phyloP scores from a whole-genome alignment of 768 basidiomycete species.

The Xerocomellus chrysenteron region DNA sequence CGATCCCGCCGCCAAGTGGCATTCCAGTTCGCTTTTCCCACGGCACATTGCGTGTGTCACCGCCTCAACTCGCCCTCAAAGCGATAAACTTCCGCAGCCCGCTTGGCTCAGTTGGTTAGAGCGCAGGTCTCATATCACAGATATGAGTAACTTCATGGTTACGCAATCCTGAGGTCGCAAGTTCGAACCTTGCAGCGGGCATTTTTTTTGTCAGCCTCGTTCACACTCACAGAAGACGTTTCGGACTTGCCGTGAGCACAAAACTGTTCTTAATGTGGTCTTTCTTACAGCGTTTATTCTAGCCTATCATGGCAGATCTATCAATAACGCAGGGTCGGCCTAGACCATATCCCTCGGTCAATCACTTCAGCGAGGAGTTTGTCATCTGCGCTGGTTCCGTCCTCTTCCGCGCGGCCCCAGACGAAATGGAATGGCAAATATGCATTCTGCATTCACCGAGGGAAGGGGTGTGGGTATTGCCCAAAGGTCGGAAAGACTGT shows the following conservation, averaged over 20 bases:
- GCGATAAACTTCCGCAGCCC: slow-evolving; percentile 14
- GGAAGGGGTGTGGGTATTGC: slow-evolving; percentile 39
- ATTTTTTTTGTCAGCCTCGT: slow-evolving; percentile 17
- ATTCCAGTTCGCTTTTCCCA: slow-evolving; percentile 16
- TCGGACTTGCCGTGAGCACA: neutral
- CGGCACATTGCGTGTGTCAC: neutral
- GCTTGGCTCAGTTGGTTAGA: slow-evolving; percentile 58
- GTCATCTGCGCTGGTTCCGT: slow-evolving; percentile 23
- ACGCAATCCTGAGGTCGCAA: slow-evolving; percentile 60
- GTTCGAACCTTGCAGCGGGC: slow-evolving; percentile 63
- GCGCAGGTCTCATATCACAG: slow-evolving; percentile 52
- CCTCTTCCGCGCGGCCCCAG: slow-evolving; percentile 9
- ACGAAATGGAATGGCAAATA: slow-evolving; percentile 8
- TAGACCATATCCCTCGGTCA: neutral
- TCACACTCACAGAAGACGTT: no score
- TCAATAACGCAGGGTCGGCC: neutral
- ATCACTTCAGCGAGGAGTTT: slow-evolving; percentile 18
- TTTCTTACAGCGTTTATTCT: neutral
- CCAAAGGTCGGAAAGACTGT: slow-evolving; percentile 63
- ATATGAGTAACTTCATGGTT: slow-evolving; percentile 32
- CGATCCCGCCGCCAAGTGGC: neutral
- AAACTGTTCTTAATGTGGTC: neutral
- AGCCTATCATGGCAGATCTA: neutral
- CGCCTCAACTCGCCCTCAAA: fast-evolving
- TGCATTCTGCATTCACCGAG: slow-evolving; percentile 16